Conservation (phyloP, 176 grass and related monocot species). For the Tillandsia leiboldiana region DNA sequence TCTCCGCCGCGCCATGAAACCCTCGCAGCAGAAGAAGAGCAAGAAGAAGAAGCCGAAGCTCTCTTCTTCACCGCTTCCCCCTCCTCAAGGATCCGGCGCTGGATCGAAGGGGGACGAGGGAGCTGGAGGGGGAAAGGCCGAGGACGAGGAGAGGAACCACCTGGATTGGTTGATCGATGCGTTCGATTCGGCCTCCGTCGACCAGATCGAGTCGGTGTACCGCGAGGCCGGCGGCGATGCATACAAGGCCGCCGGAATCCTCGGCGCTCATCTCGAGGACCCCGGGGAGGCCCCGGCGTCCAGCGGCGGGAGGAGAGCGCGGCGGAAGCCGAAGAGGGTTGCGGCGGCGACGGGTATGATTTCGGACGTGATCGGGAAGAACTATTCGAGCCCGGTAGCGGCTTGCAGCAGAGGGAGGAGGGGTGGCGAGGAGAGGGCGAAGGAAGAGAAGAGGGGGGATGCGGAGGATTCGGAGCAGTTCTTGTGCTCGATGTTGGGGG, state of each 20-base stretch:
- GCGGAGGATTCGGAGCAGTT: slow-evolving; percentile 63
- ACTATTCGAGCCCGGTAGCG: slow-evolving; percentile 25
- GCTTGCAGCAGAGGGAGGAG: background rate
- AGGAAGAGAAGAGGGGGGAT: slow-evolving; percentile 5
- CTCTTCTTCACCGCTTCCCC: slow-evolving; percentile 1
- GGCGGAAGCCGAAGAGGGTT: slow-evolving; percentile 33
- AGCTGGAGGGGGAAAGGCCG: slow-evolving; percentile 21
- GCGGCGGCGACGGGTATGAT: slow-evolving; percentile 55
- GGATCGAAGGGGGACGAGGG: background rate
- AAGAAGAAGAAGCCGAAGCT: slow-evolving; percentile 35
- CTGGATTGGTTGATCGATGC: slow-evolving; percentile 54
- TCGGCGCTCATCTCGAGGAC: slow-evolving; percentile 30
- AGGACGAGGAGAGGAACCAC: slow-evolving; percentile 31
- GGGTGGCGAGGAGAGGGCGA: slow-evolving; percentile 8
- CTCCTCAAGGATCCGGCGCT: slow-evolving; percentile 9
- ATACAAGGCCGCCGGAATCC: slow-evolving; percentile 56
- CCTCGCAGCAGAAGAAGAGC: slow-evolving; percentile 32
- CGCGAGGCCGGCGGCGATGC: slow-evolving; percentile 46
- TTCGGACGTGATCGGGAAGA: slow-evolving; percentile 66
- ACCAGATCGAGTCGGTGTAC: slow-evolving; percentile 61
- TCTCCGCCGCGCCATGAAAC: slow-evolving; percentile 32
- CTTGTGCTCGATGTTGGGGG: slow-evolving; percentile 64
- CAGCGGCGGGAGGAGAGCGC: background rate
- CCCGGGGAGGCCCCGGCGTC: background rate
- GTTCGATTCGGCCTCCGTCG: slow-evolving; percentile 50